Evolutionary conservation across 345 rosid genomes (phyloP), one percentile per base, ranked within the genome.

Genomic region (Punica granatum): DNA sequence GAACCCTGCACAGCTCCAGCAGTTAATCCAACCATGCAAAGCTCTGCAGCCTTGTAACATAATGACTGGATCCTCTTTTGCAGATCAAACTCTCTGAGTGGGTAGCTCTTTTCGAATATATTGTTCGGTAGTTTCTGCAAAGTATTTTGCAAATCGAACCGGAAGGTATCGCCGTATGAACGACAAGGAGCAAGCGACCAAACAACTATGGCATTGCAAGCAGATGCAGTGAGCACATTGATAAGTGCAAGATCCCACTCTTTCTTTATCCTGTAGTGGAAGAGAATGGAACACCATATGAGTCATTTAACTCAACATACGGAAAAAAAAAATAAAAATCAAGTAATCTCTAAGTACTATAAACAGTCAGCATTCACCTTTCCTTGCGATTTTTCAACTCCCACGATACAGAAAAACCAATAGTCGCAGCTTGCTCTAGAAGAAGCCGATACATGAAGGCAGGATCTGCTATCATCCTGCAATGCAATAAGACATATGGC

Each of bases 211-310:
- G 86, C 92, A 83, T 94, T 94, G 84, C 98, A 94, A 65, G 89
- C 92, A 63, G 96, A 80, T 69, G 79, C 85, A 0, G 93, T 89
- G 41, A 91, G 89, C 60, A 91, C 97, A 65, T 94, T 94, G 67
- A 91, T 49, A 71, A 94, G 96, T n/a, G 99, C 98, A 74, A 94
- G 81, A 79, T 89, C 96, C 99, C 98, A 94, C 78, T 94, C 97
- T 69, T 94, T 83, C 71, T 89, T 94, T 77, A 89, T 69, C 74
- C 98, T 94, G 70, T 51, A 72, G 23, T 12, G 37, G 19, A 63
- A 39, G 7, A 63, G n/a, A 61, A 33, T 61, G 8, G 28, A 61
- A 33, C 23, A 1, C 48, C 30, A 13, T 56, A 28, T 54, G 18
- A 54, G 13, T 13, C 28, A 56, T 26, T 51, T 56, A 26, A 56